Percentiles rank a stretch among this genome's conserved stretches.
phyloP scores from a whole-genome alignment of 148 eudicot genomes.

The Fagopyrum esculentum region DNA sequence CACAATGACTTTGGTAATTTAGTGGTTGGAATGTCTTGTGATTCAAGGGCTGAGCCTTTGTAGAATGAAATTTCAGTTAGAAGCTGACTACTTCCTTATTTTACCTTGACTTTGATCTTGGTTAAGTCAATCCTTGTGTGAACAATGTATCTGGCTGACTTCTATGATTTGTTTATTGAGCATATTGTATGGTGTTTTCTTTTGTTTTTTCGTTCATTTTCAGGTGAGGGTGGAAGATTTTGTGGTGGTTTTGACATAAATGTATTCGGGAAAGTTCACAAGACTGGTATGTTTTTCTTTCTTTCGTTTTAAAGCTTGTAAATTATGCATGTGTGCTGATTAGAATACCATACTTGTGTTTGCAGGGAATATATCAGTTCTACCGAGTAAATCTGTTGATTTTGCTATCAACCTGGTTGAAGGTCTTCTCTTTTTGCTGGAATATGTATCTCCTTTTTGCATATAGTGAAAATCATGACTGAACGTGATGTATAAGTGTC shows the following conservation, averaged over 20 bases:
- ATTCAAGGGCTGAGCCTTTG: too few relatives aligned
- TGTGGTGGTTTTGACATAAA: constrained; percentile 90
- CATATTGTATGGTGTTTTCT: background rate
- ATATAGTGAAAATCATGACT: background rate
- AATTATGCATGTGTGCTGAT: background rate
- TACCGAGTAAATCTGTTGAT: constrained; percentile 73
- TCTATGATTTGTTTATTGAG: background rate
- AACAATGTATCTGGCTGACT: background rate
- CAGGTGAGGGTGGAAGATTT: constrained; percentile 64
- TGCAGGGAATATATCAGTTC: constrained; percentile 54
- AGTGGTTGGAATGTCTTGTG: too few relatives aligned
- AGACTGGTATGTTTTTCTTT: constrained; percentile 46
- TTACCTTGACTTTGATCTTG: background rate
- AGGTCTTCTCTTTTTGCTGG: constrained; percentile 33
- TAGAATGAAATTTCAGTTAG: too few relatives aligned
- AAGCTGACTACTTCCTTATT: background rate
- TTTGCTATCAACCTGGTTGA: constrained; percentile 64
- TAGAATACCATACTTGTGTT: background rate
- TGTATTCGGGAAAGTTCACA: constrained; percentile 64
- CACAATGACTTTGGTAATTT: too few relatives aligned
- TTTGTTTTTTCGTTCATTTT: constrained; percentile 14
- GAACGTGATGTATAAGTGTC: background rate
- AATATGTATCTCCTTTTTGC: background rate
- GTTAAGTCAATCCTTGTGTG: background rate
- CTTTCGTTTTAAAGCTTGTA: background rate